Evolutionary conservation across 306 rosid species (phyloP), one percentile per base, ranked within the genome.

Genomic region (Trifolium subterraneum): DNA sequence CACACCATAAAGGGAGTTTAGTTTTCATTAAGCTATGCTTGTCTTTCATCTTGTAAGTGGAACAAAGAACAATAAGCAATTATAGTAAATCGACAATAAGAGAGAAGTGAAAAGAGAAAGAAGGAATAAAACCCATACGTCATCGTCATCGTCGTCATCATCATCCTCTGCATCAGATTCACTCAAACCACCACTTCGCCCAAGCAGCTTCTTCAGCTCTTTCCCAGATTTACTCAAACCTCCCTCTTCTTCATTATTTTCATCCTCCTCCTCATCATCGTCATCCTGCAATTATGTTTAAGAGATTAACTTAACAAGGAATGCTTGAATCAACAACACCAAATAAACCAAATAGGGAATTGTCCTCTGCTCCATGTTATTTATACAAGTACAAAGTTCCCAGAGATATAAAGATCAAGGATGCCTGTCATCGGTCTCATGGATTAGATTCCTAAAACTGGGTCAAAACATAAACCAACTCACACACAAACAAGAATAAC

Each of bases 141-240:
- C 98, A 23, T 91, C 97, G 0, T 89, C 93, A 0, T 90, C 97
- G 0, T 93, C 96, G 0, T 93, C 97, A 0, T 92, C 97, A 0
- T 93, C 97, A 0, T 93, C 98, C 9, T 91, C 98, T 36, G 83
- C 96, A 68, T 91, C 98, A 39, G 96, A 93, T 66, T 89, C 97
- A 87, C 80, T 78, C 68, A 91, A 64, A 50, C 97, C 97, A 68
- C 88, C 73, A 76, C 91, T 4, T 52, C 91, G 85, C 74, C 93
- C 96, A 72, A 89, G 92, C 74, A 91, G 70, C 88, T 91, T 90
- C 89, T 93, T 91, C 85, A 90, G 85, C 88, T 93, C 98, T 79
- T 93, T 93, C 62, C 98, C 97, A 36, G 97, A 88, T 88, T 93
- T 89, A 84, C 98, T 93, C 79, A 93, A 83, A 44, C 96, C 96